A percentile compares a stretch with the other conserved stretches of the same genome.
Evolutionary conservation across 306 rosid genomes (phyloP).

Genomic region (Vachellia pachyceras): DNA sequence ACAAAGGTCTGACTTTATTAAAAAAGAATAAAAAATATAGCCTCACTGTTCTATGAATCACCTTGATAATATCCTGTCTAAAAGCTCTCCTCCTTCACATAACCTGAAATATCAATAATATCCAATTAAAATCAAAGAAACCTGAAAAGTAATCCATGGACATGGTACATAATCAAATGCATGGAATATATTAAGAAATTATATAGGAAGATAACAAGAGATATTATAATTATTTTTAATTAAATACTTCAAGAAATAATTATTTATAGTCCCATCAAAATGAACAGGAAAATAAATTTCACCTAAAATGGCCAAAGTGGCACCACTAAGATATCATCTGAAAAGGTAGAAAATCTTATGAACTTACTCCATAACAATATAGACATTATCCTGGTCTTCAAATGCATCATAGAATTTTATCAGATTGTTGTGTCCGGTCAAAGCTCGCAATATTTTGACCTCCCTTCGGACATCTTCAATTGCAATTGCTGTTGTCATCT

Average conservation of each 20-base stretch:
- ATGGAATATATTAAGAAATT: background rate
- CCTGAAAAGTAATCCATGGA: background rate
- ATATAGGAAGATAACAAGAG: background rate
- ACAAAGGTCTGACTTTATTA: conserved; percentile 9
- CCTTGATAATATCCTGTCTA: conserved; percentile 97
- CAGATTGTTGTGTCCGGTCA: conserved; percentile 89
- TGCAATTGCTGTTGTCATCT: conserved; percentile 99
- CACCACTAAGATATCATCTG: conserved; percentile 6
- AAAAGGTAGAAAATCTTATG: conserved; percentile 33
- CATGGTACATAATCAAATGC: conserved; percentile 4
- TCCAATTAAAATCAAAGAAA: conserved; percentile 21
- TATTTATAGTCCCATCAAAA: background rate
- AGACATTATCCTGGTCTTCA: conserved; percentile 97
- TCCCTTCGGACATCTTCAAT: conserved; percentile 99
- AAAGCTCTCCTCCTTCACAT: conserved; percentile 99
- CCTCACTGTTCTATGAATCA: conserved; percentile 39
- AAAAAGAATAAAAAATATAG: background rate
- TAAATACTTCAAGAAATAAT: background rate
- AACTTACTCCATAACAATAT: conserved; percentile 99
- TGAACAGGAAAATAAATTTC: conserved; percentile 7
- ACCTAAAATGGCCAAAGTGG: conserved; percentile 14
- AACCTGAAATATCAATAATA: conserved; percentile 68
- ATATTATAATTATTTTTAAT: background rate
- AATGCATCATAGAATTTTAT: conserved; percentile 90
- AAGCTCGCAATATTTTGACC: conserved; percentile 91